Base-by-base conservation (phyloP, 1,139 yeast genomes). In the Debaryomyces udenii region DNA sequence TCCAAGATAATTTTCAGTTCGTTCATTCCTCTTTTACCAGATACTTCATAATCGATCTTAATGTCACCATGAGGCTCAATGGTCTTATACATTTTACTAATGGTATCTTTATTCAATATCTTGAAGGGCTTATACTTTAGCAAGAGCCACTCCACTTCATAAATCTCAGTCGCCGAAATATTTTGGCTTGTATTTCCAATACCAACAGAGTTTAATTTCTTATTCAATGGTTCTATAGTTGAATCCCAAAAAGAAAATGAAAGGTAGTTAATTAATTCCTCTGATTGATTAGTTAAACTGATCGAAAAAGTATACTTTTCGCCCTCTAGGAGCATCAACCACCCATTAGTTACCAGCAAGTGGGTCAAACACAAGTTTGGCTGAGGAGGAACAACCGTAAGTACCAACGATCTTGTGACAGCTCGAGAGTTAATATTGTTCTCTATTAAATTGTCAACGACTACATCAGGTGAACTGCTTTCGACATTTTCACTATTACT, bases 281-380 rank as follows among this genome's bases (percentile, higher is more conserved):
- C 57, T 0, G 90, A 81, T 22, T 74, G 71, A 55, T 88, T 88
- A 32, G 77, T 73, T 36, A 88, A 62, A 1, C 66, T 60, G 3
- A 87, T 62, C 0, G 74, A 63, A 43, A 86, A 79, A 3, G 61
- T 53, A 40, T 70, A 71, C 38, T 68, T 66, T 50, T 89, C 95
- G 4, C 96, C 96, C 55, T 88, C 96, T 16, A 88, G 61, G n/a
- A 88, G 60, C 89, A 87, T 83, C 3, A 84, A 55, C 81, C 88
- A 83, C 2, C 82, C 81, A 52, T 82, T 83, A 26, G 77, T 73
- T 6, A 86, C 68, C 56, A 81, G 76, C 5, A 79, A 63, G 31
- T 76, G 71, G 1, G 78, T 64, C 6, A 85, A 58, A 2, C 80
- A 72, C 36, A 88, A 63, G 6, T 74, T 64, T 0, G 96, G 96